A percentile compares a stretch with the other conserved stretches of the same genome.
These are phyloP conservation scores for Fraxinus platypoda DNA, from an alignment of 305 asterid genomes.

Conservation along the genomic window DNA sequence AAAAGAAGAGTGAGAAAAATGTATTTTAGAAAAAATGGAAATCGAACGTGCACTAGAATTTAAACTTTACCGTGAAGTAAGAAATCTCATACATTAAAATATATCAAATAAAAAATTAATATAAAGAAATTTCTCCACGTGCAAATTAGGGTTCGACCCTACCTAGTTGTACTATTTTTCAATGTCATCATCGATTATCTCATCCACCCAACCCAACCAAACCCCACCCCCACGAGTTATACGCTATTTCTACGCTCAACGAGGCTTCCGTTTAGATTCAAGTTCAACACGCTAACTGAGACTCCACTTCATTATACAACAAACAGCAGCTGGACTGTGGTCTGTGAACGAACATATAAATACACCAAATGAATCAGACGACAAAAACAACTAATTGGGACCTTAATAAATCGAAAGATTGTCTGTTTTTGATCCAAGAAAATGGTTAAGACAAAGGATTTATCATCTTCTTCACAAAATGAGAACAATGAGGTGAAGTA, in stretches of 20 bases:
- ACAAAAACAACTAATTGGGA: constrained; percentile 24
- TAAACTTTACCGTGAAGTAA: too few species aligned
- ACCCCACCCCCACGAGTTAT: background rate
- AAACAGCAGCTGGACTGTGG: constrained; percentile 30
- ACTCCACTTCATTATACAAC: background rate
- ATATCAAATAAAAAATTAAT: background rate
- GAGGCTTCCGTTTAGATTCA: constrained; percentile 6
- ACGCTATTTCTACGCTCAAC: constrained; percentile 36
- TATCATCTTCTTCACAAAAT: constrained; percentile 1
- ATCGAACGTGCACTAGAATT: too few species aligned
- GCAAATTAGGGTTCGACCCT: constrained; percentile 17
- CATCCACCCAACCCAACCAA: background rate
- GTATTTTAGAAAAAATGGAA: too few species aligned
- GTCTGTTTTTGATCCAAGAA: background rate
- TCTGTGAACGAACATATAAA: constrained; percentile 15
- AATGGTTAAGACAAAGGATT: constrained; percentile 23
- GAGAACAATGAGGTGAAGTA: constrained; percentile 20
- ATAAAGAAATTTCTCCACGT: background rate
- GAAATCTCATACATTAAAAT: too few species aligned
- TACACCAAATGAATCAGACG: constrained; percentile 20
- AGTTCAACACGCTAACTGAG: constrained; percentile 34
- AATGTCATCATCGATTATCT: constrained; percentile 11
- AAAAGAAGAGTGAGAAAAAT: too few species aligned
- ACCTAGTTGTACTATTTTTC: constrained; percentile 18
- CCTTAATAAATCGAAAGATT: background rate